Conservation (phyloP, 2,329 filamentous ascomycete species). For the Pseudogymnoascus sp. region DNA sequence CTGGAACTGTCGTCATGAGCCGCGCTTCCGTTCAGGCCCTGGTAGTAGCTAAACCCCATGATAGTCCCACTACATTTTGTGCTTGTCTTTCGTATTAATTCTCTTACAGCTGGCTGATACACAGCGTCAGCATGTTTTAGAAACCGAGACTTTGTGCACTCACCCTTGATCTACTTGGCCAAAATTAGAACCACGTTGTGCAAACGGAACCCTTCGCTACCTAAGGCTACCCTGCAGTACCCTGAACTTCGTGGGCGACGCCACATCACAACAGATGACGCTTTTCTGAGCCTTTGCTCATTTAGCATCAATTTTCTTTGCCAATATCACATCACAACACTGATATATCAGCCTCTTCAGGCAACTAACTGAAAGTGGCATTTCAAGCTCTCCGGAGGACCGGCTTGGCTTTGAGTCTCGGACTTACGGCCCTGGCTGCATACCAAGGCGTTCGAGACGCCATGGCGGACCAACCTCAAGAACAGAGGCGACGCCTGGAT, state of each 20-base stretch:
- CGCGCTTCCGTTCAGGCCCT: constrained; percentile 1
- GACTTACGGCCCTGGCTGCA: constrained; percentile 47
- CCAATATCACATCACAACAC: neutral
- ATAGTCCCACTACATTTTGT: neutral
- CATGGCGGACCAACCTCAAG: constrained; percentile 25
- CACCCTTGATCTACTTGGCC: neutral
- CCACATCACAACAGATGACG: constrained; percentile 3
- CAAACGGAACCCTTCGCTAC: neutral
- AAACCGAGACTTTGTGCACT: neutral
- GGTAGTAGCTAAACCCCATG: neutral
- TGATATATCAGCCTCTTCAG: neutral
- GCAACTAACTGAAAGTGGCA: constrained; percentile 38
- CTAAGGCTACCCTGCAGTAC: constrained; percentile 1
- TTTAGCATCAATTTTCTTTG: neutral
- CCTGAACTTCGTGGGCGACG: neutral
- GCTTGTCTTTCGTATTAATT: neutral
- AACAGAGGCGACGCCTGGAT: constrained; percentile 36
- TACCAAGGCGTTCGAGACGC: constrained; percentile 40
- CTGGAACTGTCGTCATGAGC: constrained; percentile 2
- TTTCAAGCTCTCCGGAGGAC: constrained; percentile 44
- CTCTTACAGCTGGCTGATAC: neutral
- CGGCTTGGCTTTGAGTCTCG: constrained; percentile 50
- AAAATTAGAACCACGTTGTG: constrained; percentile 3
- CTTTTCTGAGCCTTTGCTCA: neutral
- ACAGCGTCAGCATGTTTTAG: neutral